Conservation (phyloP, 208 protist species). For the Leishmania arabica region DNA sequence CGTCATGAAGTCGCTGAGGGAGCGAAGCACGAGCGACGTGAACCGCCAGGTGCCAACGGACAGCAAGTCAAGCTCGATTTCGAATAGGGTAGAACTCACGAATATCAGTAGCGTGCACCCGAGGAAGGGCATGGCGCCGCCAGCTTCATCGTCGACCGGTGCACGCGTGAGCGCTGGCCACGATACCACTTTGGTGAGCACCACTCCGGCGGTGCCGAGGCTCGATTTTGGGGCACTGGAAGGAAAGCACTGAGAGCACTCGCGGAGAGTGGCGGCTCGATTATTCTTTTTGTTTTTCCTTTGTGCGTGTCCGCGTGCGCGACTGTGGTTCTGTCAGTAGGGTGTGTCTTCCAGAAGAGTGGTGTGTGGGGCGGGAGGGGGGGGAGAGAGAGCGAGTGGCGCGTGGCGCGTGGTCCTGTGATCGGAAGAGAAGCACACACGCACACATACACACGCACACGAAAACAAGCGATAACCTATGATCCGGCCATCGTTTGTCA, state of each 20-base stretch:
- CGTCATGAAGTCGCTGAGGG: conserved; percentile 41
- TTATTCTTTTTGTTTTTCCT: background rate
- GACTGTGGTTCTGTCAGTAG: background rate
- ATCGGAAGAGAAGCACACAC: too few species aligned
- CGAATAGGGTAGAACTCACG: background rate
- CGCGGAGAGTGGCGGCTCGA: background rate
- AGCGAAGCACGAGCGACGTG: conserved; percentile 51
- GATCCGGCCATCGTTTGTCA: too few species aligned
- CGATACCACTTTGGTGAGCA: background rate
- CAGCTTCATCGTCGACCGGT: background rate
- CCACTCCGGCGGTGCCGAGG: conserved; percentile 9
- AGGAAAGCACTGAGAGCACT: conserved; percentile 1
- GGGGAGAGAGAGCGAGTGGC: too few species aligned
- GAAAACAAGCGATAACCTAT: too few species aligned
- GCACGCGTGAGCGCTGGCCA: background rate
- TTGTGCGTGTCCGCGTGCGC: background rate
- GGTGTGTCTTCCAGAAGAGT: too few species aligned
- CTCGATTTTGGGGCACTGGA: conserved; percentile 11
- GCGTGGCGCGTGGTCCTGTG: too few species aligned
- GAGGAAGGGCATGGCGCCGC: background rate
- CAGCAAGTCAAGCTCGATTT: background rate
- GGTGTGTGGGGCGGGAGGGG: too few species aligned
- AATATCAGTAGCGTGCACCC: background rate
- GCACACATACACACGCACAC: too few species aligned
- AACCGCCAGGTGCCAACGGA: conserved; percentile 12